Conservation (phyloP, 2,329 filamentous ascomycete genomes). For the Aspergillus alliaceus region DNA sequence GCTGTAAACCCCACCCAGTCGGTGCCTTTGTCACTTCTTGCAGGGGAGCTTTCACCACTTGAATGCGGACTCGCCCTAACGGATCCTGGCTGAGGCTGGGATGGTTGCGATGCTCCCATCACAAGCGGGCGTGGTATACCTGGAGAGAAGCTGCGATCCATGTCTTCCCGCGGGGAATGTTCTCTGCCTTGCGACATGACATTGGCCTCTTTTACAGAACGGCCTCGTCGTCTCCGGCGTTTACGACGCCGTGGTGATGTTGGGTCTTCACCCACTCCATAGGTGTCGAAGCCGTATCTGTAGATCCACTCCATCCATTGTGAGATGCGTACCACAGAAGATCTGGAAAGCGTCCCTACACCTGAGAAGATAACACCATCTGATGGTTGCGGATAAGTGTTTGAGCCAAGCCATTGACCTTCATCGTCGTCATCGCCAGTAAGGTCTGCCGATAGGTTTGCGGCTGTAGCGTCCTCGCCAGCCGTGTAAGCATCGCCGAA, state of each 20-base stretch:
- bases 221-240: constrained; percentile 31
- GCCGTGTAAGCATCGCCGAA: constrained; percentile 64
- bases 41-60: constrained; percentile 17
- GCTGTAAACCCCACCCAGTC: constrained; percentile 37
- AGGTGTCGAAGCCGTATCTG: constrained; percentile 77
- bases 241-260: constrained; percentile 59
- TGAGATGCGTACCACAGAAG: constrained; percentile 70
- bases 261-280: constrained; percentile 80
- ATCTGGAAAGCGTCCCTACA: constrained; percentile 68
- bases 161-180: constrained; percentile 12
- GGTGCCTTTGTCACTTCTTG: constrained; percentile 19
- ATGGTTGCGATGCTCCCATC: constrained; percentile 20
- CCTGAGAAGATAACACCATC: constrained; percentile 89
- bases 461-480: constrained; percentile 19
- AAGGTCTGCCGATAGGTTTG: constrained; percentile 15
- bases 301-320: constrained; percentile 90
- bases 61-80: constrained; percentile 11
- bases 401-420: constrained; percentile 72
- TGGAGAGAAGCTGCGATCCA: constrained; percentile 32
- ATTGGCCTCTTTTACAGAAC: constrained; percentile 12
- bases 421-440: constrained; percentile 23
- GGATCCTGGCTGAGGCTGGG: constrained; percentile 15
- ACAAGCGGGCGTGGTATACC: constrained; percentile 48
- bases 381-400: constrained; percentile 64
- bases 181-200: neutral